These are phyloP conservation scores for Rhodofomes roseus DNA, from an alignment of 1,284 basidiomycete genomes.

Conservation along the genomic window DNA sequence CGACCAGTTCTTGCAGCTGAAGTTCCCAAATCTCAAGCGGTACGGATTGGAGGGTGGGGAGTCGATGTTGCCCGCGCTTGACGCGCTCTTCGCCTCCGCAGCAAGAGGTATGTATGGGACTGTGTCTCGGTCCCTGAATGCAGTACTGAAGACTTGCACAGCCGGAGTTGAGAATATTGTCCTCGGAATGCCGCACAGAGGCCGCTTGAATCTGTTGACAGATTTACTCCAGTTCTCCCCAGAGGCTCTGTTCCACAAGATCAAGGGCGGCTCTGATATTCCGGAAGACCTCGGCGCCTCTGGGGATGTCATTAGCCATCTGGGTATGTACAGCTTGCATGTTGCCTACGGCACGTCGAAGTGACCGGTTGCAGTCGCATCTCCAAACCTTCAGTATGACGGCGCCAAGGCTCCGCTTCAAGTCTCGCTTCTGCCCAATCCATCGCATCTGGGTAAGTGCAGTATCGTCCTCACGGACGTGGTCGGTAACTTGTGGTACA, in stretches of 20 bases:
- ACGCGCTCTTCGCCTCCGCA: slow-evolving; percentile 68
- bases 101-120: slow-evolving; percentile 48
- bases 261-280: slow-evolving; percentile 74
- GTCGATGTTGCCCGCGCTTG: slow-evolving; percentile 84
- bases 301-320: slow-evolving; percentile 86
- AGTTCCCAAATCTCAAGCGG: slow-evolving; percentile 82
- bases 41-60: slow-evolving; percentile 89
- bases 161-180: slow-evolving; percentile 71
- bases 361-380: slow-evolving; percentile 42
- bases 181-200: slow-evolving; percentile 82
- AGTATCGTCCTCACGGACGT: slow-evolving; percentile 9
- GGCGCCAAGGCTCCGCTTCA: slow-evolving; percentile 50
- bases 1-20: slow-evolving; percentile 77
- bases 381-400: slow-evolving; percentile 56
- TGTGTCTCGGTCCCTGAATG: background rate
- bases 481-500: slow-evolving; percentile 19
- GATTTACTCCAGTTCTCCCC: slow-evolving; percentile 68
- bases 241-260: slow-evolving; percentile 77
- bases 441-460: slow-evolving; percentile 72
- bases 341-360: background rate
- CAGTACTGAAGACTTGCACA: slow-evolving; percentile 19
- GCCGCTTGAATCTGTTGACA: slow-evolving; percentile 85
- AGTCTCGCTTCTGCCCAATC: slow-evolving; percentile 81
- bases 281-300: slow-evolving; percentile 65
- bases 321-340: slow-evolving; percentile 41